Percentiles rank a stretch among this genome's conserved stretches.
Conservation (phyloP, 768 basidiomycete species). For the Tylopilus sp. region DNA sequence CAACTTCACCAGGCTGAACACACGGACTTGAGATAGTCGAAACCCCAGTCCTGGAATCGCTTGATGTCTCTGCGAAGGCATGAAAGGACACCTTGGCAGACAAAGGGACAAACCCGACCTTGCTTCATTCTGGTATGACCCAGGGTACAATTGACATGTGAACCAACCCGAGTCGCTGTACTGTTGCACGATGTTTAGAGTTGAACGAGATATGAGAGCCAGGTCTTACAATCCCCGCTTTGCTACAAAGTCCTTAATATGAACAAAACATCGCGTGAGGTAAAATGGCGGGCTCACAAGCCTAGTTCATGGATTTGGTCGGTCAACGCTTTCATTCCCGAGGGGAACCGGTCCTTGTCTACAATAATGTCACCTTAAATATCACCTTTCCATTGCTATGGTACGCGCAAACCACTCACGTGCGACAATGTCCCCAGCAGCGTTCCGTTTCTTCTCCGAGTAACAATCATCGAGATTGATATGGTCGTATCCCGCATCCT, state of each 20-base stretch:
- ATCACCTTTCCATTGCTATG: neutral
- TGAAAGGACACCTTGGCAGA: neutral
- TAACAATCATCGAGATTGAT: slow-evolving; percentile 68
- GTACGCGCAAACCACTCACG: slow-evolving; percentile 30
- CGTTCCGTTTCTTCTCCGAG: slow-evolving; percentile 51
- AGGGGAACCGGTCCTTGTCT: slow-evolving; percentile 52
- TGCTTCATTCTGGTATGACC: slow-evolving; percentile 61
- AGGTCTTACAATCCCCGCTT: slow-evolving; percentile 56
- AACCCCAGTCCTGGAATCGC: slow-evolving; percentile 63
- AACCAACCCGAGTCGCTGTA: slow-evolving; percentile 70
- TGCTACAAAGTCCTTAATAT: slow-evolving; percentile 31
- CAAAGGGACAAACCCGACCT: slow-evolving; percentile 33
- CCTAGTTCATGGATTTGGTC: slow-evolving; percentile 53
- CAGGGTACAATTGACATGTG: slow-evolving; percentile 62
- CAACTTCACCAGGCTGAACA: neutral
- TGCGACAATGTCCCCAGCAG: slow-evolving; percentile 53
- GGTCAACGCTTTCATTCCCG: slow-evolving; percentile 56
- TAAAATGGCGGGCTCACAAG: slow-evolving; percentile 39
- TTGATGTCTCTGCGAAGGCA: slow-evolving; percentile 45
- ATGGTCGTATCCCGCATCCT: slow-evolving; percentile 58
- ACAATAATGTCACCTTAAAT: neutral
- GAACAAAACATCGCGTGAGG: neutral
- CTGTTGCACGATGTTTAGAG: slow-evolving; percentile 28
- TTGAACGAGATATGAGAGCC: neutral
- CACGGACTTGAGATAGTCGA: slow-evolving; percentile 59